Percentiles rank a stretch among this genome's conserved stretches.
These are phyloP conservation scores for Rubia peregrina DNA, from an alignment of 305 asterid species.

Conservation along the genomic window DNA sequence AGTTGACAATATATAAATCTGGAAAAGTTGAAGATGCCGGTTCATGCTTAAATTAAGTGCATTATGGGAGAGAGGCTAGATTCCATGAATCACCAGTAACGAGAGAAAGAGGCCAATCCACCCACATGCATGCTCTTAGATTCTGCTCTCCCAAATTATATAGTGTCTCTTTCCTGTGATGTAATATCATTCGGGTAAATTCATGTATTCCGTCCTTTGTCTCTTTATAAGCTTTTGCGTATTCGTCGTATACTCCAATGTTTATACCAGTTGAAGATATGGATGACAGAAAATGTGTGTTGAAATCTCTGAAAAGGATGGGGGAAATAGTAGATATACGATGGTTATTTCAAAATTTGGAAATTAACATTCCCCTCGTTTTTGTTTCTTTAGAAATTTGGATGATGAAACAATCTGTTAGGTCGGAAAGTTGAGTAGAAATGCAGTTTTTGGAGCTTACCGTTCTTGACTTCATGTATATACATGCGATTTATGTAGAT, in stretches of 20 bases:
- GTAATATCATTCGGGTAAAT: too few species aligned
- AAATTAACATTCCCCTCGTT: not conserved
- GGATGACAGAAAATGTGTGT: not conserved
- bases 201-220: too few species aligned
- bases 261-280: not conserved
- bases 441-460: not conserved
- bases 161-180: not conserved
- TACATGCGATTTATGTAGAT: too few species aligned
- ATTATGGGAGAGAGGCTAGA: not conserved
- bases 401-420: not conserved
- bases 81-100: conserved; percentile 3
- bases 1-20: conserved; percentile 17
- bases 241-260: too few species aligned
- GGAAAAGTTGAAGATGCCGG: not conserved
- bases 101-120: not conserved
- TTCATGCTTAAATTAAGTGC: not conserved
- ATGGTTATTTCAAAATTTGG: not conserved
- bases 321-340: not conserved
- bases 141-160: not conserved
- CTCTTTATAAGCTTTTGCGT: too few species aligned
- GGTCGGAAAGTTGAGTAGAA: not conserved
- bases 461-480: not conserved
- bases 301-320: not conserved
- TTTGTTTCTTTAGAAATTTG: not conserved
- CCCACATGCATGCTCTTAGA: conserved; percentile 1